Base-by-base conservation (phyloP, 495 filamentous ascomycete genomes). In the Trichoderma asperelloides region DNA sequence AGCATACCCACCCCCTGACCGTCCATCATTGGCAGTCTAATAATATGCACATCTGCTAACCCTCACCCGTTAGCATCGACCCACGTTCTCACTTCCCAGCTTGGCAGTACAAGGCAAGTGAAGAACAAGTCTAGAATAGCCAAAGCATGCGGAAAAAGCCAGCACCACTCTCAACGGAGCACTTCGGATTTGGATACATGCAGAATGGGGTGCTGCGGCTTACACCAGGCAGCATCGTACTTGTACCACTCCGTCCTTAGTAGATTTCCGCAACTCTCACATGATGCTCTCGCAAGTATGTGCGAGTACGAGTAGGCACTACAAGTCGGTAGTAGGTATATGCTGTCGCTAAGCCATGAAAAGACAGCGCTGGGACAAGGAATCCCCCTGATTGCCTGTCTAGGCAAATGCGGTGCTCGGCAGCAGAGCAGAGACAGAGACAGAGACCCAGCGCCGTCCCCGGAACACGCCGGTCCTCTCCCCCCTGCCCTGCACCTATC, bases 51-150 rank as follows among this genome's bases (percentile, higher is more conserved):
- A 60, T 47, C 2, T 45, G 18, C 43, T 45, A 45, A n/a, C 11
- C 43, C 30, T 45, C 43, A 45, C 23, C 55, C 55, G 27, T 60
- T 28, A 30, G 27, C 13, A 60, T 60, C 25, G 55, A 25, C 55
- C 55, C 55, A 60, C 55, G 4, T 7, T 30, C 7, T 30, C 9
- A 23, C 55, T 45, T 6, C 18, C 49, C 12, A 15, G 55, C 55
- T 16, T 30, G 23, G 16, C 25, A 60, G 55, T 21, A n/a, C 2
- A 30, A 28, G 55, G 49, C 23, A n/a, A 25, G 18, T 55, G 49
- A 55, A 55, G 49, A 55, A 23, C 43, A 47, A 55, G 18, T 55
- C 49, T 25, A 55, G 49, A 55, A 55, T 47, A n/a, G 43, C 43
- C 2, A 47, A 2, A 47, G n/a, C 49, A 23, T 47, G 43, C 1